These are phyloP conservation scores for Corylus avellana DNA, from an alignment of 306 rosid genomes.

Conservation along the genomic window DNA sequence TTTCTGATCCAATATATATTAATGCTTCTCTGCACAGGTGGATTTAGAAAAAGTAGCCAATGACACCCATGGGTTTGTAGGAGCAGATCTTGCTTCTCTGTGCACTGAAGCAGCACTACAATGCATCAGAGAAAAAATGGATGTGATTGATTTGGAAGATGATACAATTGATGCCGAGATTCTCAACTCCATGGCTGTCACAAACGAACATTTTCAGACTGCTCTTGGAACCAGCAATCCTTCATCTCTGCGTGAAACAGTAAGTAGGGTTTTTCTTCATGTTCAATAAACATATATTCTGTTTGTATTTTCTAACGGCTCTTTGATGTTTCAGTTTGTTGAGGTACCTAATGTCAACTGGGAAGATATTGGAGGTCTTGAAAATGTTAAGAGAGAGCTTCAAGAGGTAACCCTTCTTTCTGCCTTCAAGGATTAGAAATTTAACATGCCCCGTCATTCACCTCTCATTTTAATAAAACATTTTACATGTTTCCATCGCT, in stretches of 20 bases:
- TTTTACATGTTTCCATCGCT: no score
- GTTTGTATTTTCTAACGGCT: no score
- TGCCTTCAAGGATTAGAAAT: no score
- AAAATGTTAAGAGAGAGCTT: neutral
- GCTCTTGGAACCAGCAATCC: neutral
- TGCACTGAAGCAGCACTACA: neutral
- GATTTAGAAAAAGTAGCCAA: neutral
- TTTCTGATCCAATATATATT: no score
- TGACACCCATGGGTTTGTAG: neutral
- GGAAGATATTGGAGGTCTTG: constrained; percentile 1
- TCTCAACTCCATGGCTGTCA: neutral
- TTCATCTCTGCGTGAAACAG: neutral
- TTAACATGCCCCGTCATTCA: no score
- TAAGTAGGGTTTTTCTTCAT: neutral
- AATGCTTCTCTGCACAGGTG: neutral
- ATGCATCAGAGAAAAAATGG: neutral
- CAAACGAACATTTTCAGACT: neutral
- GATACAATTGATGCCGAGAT: neutral
- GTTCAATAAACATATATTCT: no score
- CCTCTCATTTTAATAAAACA: no score
- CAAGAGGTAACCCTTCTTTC: neutral
- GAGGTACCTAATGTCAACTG: neutral
- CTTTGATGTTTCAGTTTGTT: neutral
- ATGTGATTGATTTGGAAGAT: constrained; percentile 1
- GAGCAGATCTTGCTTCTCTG: neutral